These are phyloP conservation scores for Rhodamnia argentea DNA, from an alignment of 345 rosid species.

Conservation along the genomic window DNA sequence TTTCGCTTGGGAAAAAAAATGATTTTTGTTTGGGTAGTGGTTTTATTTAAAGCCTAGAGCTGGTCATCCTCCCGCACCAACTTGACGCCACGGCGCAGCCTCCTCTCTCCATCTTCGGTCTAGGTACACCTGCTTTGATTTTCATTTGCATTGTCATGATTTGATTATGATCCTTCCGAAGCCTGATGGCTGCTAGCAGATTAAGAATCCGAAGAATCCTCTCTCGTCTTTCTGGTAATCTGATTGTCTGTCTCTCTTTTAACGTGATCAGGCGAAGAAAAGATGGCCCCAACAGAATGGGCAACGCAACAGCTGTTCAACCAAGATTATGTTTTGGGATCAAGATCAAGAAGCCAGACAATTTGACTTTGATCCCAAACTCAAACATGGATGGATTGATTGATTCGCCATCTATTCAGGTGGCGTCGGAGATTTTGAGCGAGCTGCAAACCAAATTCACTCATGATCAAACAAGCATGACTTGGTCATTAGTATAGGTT, in stretches of 20 bases:
- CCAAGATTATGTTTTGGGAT: background rate
- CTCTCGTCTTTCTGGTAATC: background rate
- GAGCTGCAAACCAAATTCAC: background rate
- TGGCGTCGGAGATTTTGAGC: background rate
- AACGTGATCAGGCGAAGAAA: background rate
- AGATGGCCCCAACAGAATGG: background rate
- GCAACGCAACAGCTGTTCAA: background rate
- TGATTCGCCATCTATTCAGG: background rate
- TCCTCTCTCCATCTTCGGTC: background rate
- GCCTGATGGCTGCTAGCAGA: background rate
- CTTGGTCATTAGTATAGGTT: background rate
- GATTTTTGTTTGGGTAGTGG: background rate
- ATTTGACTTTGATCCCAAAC: too few relatives aligned
- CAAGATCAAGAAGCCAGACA: background rate
- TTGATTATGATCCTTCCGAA: background rate
- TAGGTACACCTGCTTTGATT: background rate
- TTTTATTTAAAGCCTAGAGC: background rate
- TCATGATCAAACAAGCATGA: background rate
- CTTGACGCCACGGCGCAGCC: background rate
- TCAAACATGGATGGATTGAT: background rate
- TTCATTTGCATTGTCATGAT: background rate
- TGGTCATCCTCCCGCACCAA: background rate
- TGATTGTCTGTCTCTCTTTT: background rate
- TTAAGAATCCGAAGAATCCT: background rate
- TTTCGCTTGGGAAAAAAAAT: background rate